Percentiles rank a stretch among this genome's conserved stretches.
These are phyloP conservation scores for Chloromonas sp. DNA, from an alignment of 163 green algal species.

Conservation along the genomic window DNA sequence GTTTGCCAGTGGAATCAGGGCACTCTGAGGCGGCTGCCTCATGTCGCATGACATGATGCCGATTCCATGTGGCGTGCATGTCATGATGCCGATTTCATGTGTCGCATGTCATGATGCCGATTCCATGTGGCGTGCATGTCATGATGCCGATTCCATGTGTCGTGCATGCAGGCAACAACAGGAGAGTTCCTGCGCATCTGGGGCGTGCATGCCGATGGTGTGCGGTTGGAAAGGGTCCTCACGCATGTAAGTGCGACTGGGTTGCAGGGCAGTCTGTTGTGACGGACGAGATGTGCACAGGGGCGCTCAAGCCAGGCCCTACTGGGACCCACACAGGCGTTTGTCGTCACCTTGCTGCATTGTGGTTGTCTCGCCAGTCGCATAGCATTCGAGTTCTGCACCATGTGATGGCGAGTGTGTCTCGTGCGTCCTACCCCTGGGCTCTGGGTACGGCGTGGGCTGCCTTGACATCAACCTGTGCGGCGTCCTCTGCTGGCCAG, in stretches of 20 bases:
- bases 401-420: too few species aligned
- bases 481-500: not conserved
- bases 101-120: too few species aligned
- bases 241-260: slow-evolving; percentile 54
- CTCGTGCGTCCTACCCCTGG: too few species aligned
- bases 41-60: too few species aligned
- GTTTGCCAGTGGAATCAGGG: too few species aligned
- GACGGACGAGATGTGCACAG: not conserved
- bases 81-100: too few species aligned
- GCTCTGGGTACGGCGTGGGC: too few species aligned
- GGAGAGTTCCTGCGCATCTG: slow-evolving; percentile 90
- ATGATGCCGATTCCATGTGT: not conserved
- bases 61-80: too few species aligned
- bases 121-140: too few species aligned
- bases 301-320: not conserved
- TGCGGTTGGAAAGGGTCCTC: slow-evolving; percentile 66
- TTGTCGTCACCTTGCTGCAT: not conserved
- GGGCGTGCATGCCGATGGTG: slow-evolving; percentile 53
- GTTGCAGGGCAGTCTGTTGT: not conserved
- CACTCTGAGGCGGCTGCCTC: too few species aligned
- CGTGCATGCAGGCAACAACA: slow-evolving; percentile 58
- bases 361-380: not conserved
- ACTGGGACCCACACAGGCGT: not conserved
- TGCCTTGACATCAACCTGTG: too few species aligned
- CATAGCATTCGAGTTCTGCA: too few species aligned